Percentiles rank a stretch among this genome's conserved stretches.
These are phyloP conservation scores for Colletotrichum ledebouriae DNA, from an alignment of 2,329 filamentous ascomycete species.

Conservation along the genomic window DNA sequence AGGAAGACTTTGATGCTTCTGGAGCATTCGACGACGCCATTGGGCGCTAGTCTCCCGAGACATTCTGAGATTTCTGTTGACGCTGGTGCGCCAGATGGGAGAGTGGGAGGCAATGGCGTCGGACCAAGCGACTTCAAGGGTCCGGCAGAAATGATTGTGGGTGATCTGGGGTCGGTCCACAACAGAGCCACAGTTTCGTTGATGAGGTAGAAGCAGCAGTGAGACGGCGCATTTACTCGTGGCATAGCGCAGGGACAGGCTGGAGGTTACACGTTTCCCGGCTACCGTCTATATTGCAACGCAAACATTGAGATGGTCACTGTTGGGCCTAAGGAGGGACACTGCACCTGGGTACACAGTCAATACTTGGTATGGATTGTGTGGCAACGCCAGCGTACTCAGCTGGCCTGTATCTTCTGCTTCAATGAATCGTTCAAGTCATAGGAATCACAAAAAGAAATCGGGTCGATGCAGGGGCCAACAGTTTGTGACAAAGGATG, in stretches of 20 bases:
- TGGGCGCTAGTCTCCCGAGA: constrained; percentile 28
- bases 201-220: constrained; percentile 8
- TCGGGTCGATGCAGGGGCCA: no score
- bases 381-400: no score
- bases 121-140: background rate
- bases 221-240: constrained; percentile 29
- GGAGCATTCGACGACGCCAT: constrained; percentile 21
- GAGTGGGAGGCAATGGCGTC: background rate
- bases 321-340: background rate
- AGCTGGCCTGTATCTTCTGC: no score
- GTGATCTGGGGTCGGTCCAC: constrained; percentile 1
- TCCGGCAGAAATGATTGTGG: no score
- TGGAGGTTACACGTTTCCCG: constrained; percentile 7
- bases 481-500: no score
- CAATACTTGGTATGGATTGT: no score
- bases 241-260: constrained; percentile 17
- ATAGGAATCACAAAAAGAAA: no score
- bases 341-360: no score
- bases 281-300: background rate
- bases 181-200: background rate
- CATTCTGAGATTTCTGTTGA: constrained; percentile 14
- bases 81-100: background rate
- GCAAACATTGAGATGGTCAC: constrained; percentile 10
- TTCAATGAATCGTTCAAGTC: no score
- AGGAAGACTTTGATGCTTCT: background rate